Evolutionary conservation across 2,329 filamentous ascomycete species (phyloP), one percentile per base, ranked within the genome.

Genomic region (Apiospora rasikravindrae): DNA sequence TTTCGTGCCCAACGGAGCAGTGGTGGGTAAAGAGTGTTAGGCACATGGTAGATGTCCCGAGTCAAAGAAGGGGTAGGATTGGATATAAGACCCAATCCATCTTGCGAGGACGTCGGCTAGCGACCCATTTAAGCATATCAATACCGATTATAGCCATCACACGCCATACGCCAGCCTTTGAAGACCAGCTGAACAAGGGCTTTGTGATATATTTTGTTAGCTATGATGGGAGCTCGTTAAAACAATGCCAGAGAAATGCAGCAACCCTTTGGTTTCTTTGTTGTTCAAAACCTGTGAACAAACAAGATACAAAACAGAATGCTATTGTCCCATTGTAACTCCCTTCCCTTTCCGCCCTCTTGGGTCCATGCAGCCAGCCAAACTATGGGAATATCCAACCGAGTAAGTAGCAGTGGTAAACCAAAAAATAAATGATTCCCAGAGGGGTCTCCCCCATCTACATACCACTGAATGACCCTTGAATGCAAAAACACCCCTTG

Each of bases 401-500:
- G 14, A 4, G 6, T 45, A 45, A 49, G 33, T 16, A 67, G 33
- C 22, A 2, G 29, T 37, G 5, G 61, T 40, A 64, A 64, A 64
- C 8, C 29, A 64, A 64, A 64, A 19, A 29, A 8, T 37, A 11
- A 29, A 64, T 40, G 57, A 64, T 22, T n/a, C 29, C 57, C 57
- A 64, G 33, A 19, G 10, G 14, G 1, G 29, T 29, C 13, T 64
- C 33, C 57, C 57, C 11, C 19, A n/a, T 64, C 57, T 64, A 64
- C 33, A 19, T n/a, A 7, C 57, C 57, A 64, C 57, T n/a, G 57
- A 40, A 40, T 24, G 57, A 40, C 57, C 57, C 57, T 14, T 24
- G 33, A 64, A 64, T 64, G 57, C 57, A 64, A 64, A 40, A 69
- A 68, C 66, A 68, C 40, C 68, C 68, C 68, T 26, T 51, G 37